These are phyloP conservation scores for Medicago lupulina DNA, from an alignment of 306 rosid genomes.

Conservation along the genomic window DNA sequence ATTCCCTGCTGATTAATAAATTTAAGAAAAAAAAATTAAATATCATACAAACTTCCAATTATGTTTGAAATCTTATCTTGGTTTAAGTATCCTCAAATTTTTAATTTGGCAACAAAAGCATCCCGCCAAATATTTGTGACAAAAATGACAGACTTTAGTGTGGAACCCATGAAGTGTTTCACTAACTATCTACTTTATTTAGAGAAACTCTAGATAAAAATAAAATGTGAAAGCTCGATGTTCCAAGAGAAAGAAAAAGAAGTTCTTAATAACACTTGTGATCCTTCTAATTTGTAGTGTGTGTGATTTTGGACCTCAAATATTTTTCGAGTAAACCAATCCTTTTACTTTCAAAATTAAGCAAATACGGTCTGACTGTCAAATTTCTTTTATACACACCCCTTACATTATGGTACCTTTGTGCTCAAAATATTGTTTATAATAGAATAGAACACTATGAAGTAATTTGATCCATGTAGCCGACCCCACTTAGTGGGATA, in stretches of 20 bases:
- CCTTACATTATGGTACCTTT: not conserved
- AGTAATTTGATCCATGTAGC: no score
- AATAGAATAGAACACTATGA: no score
- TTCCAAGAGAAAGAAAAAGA: slow-evolving; percentile 3
- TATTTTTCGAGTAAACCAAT: not conserved
- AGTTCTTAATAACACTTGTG: not conserved
- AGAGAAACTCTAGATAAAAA: not conserved
- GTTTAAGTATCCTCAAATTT: slow-evolving; percentile 28
- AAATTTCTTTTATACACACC: not conserved
- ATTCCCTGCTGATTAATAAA: slow-evolving; percentile 8
- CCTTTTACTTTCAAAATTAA: not conserved
- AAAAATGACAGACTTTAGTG: slow-evolving; percentile 17
- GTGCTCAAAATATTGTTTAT: no score
- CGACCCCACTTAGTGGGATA: no score
- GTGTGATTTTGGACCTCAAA: not conserved
- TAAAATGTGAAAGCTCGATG: not conserved
- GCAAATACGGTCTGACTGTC: not conserved
- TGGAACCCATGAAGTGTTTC: slow-evolving; percentile 18
- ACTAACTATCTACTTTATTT: slow-evolving; percentile 15
- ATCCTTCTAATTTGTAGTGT: not conserved
- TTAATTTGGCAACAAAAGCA: slow-evolving; percentile 7
- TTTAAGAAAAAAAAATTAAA: not conserved
- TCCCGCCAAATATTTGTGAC: not conserved
- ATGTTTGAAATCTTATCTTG: slow-evolving; percentile 8
- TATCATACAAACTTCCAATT: not conserved